Conservation (phyloP, 1,284 basidiomycete species). For the Volvariella volvacea region DNA sequence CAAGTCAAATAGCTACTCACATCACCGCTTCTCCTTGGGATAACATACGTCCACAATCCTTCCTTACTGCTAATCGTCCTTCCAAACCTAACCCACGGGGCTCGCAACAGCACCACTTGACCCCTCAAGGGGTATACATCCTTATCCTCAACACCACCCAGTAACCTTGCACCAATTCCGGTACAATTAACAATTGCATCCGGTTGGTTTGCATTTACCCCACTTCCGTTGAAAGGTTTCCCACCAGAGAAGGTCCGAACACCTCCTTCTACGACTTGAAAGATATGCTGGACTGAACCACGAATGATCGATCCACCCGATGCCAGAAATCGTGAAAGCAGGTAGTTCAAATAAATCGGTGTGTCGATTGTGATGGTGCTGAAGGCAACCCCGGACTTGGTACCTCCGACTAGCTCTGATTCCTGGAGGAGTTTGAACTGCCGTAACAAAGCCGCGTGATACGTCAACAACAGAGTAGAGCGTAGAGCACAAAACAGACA, state of each 20-base stretch:
- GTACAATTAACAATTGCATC: slow-evolving; percentile 63
- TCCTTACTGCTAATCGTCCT: slow-evolving; percentile 41
- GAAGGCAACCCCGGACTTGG: slow-evolving; percentile 47
- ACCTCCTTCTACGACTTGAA: slow-evolving; percentile 59
- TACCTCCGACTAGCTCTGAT: slow-evolving; percentile 35
- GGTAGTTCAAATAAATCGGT: slow-evolving; percentile 61
- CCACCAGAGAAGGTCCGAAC: slow-evolving; percentile 28
- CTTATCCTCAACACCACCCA: slow-evolving; percentile 77
- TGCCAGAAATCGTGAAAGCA: slow-evolving; percentile 54
- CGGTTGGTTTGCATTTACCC: slow-evolving; percentile 18
- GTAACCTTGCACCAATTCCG: slow-evolving; percentile 55
- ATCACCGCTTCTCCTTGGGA: slow-evolving; percentile 62
- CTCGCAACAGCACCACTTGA: slow-evolving; percentile 75
- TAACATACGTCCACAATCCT: slow-evolving; percentile 60
- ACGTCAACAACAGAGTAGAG: not conserved
- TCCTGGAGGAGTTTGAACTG: slow-evolving; percentile 45
- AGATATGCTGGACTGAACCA: slow-evolving; percentile 55
- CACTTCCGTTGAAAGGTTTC: not conserved
- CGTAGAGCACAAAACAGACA: slow-evolving; percentile 13
- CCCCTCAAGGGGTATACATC: slow-evolving; percentile 76
- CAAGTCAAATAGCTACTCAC: slow-evolving; percentile 29
- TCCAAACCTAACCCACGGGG: slow-evolving; percentile 68
- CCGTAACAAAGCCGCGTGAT: not conserved
- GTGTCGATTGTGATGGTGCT: slow-evolving; percentile 65
- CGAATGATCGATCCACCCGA: slow-evolving; percentile 55